Conservation (phyloP, 495 filamentous ascomycete genomes). For the Hypomontagnella monticulosa region DNA sequence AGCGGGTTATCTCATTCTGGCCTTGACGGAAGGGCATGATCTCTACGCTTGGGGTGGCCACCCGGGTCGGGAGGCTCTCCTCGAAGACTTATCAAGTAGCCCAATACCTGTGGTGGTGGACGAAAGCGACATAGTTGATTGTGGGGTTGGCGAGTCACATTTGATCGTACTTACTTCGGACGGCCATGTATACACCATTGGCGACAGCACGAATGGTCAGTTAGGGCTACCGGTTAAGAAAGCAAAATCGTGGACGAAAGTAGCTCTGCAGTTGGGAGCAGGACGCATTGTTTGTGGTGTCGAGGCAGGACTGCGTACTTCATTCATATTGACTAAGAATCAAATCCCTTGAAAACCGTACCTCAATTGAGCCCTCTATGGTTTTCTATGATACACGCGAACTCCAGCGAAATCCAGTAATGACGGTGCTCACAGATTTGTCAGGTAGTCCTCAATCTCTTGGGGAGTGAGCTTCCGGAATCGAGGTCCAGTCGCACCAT, state of each 20-base stretch:
- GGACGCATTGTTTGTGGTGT: slow-evolving; percentile 49
- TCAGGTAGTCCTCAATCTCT: slow-evolving; percentile 99
- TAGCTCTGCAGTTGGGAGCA: slow-evolving; percentile 43
- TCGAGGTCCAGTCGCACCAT: slow-evolving; percentile 86
- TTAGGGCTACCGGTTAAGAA: slow-evolving; percentile 54
- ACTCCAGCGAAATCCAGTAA: slow-evolving; percentile 34
- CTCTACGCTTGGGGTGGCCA: slow-evolving; percentile 72
- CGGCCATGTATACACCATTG: slow-evolving; percentile 64
- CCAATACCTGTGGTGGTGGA: slow-evolving; percentile 51
- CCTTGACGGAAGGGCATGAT: slow-evolving; percentile 65
- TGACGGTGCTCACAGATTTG: slow-evolving; percentile 78
- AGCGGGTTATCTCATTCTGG: slow-evolving; percentile 65
- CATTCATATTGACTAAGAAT: slow-evolving; percentile 52
- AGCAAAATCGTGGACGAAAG: slow-evolving; percentile 45
- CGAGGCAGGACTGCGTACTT: slow-evolving; percentile 57
- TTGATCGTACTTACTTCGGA: slow-evolving; percentile 62
- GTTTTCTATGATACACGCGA: slow-evolving; percentile 54
- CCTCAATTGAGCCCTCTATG: slow-evolving; percentile 50
- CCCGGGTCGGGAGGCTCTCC: slow-evolving; percentile 28
- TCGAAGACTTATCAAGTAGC: slow-evolving; percentile 39
- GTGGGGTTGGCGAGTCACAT: slow-evolving; percentile 67
- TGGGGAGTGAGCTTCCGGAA: slow-evolving; percentile 96
- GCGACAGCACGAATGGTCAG: slow-evolving; percentile 67
- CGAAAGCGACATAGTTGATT: slow-evolving; percentile 60
- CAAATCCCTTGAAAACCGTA: slow-evolving; percentile 33